These are phyloP conservation scores for Sporobolomyces phaffii DNA, from an alignment of 768 basidiomycete species.

Conservation along the genomic window DNA sequence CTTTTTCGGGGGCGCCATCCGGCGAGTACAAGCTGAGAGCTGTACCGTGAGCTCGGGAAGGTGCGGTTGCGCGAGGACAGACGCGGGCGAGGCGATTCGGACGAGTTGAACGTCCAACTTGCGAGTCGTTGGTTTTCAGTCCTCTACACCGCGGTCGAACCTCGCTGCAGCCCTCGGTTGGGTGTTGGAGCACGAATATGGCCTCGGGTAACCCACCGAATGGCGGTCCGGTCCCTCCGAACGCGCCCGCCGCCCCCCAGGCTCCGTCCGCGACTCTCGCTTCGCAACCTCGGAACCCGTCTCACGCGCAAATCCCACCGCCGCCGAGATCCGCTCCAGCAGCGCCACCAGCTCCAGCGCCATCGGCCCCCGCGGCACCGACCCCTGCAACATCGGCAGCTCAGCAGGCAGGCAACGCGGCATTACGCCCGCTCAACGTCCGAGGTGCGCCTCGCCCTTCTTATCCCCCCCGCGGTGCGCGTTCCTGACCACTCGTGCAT, in stretches of 20 bases:
- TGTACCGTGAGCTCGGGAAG: too few relatives aligned
- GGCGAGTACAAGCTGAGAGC: too few relatives aligned
- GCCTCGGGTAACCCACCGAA: not conserved
- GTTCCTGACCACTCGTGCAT: not conserved
- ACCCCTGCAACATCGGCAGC: not conserved
- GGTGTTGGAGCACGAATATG: not conserved
- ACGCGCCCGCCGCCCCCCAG: not conserved
- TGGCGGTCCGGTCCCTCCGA: not conserved
- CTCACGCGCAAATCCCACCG: conserved; percentile 15
- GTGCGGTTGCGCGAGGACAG: too few relatives aligned
- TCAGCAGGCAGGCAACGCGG: conserved; percentile 3
- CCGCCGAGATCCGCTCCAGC: not conserved
- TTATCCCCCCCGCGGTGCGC: too few relatives aligned
- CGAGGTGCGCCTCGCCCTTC: conserved; percentile 10
- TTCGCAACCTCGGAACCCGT: not conserved
- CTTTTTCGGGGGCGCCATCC: conserved; percentile 5
- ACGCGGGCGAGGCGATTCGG: too few relatives aligned
- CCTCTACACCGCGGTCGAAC: not conserved
- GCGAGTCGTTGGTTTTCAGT: not conserved
- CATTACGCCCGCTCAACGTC: conserved; percentile 35
- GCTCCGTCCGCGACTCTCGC: not conserved
- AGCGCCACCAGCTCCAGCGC: not conserved
- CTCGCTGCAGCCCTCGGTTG: not conserved
- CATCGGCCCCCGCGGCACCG: not conserved
- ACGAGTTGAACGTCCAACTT: too few relatives aligned